Evolutionary conservation across 306 rosid genomes (phyloP), one percentile per base, ranked within the genome.

Genomic region (Glycine soja): DNA sequence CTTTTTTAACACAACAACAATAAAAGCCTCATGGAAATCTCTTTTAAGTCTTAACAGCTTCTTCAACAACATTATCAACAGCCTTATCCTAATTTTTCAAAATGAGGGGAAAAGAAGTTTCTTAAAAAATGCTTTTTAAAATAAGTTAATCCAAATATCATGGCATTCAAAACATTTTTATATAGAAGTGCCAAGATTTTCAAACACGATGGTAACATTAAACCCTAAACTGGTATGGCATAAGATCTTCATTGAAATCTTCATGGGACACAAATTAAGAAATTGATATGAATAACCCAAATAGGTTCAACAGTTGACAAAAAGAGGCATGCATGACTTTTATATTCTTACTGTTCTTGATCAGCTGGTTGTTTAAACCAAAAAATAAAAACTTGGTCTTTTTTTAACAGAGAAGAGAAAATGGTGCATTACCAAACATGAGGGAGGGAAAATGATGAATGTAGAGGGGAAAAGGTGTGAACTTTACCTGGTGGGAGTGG

Each of bases 401-500:
- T 4, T 5, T 52, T 13, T 51, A 13, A 14, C 0, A 18, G 13
- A 12, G 16, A 51, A 14, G 18, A 14, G 2, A 4, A 12, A 52
- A 14, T 52, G 57, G 57, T 14, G 2, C 57, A 52, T 14, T 14
- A 52, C 8, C 18, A 52, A 52, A 52, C 7, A 13, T 4, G 1
- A 13, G 56, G n/a, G 7, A 51, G 5, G 2, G 10, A 12, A 51
- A 51, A 51, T 13, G 40, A 3, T 4, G 4, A 52, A 52, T 1
- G 1, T 5, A 4, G 32, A 6, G 0, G 57, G 10, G 8, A 52
- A 58, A 58, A 66, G 82, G 7, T 36, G 36, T 10, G 56, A 34
- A 50, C 43, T 71, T 54, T 70, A 80, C 78, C 66, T 56, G 54
- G 18, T 8, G 32, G 65, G 73, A 50, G 24, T 34, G 65, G 6